Conservation (phyloP, 495 filamentous ascomycete genomes). For the Penicillium odoratum region DNA sequence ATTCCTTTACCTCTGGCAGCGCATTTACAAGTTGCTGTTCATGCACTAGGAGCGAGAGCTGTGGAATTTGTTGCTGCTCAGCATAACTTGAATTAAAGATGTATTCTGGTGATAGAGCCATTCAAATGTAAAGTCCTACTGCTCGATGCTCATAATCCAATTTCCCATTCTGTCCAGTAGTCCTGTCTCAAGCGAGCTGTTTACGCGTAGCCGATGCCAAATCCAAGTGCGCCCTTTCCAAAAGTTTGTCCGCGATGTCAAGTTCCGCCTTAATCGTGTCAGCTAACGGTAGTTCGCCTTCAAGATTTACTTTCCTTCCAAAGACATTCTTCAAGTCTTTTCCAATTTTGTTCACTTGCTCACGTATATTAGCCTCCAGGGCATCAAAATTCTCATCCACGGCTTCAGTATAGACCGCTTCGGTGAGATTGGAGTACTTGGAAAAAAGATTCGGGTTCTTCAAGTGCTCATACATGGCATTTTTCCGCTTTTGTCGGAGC, state of each 20-base stretch:
- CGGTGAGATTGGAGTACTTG: neutral
- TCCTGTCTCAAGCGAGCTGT: neutral
- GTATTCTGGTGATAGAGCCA: too few relatives aligned
- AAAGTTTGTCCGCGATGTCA: neutral
- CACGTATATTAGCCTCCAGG: neutral
- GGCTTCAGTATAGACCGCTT: neutral
- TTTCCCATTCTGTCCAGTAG: too few relatives aligned
- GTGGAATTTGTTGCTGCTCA: conserved; percentile 17
- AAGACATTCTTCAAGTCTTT: neutral
- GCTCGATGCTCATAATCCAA: too few relatives aligned
- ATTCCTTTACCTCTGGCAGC: conserved; percentile 34
- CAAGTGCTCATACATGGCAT: neutral
- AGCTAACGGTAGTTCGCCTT: neutral
- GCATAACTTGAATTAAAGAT: neutral
- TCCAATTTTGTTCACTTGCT: neutral
- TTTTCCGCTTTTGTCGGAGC: neutral
- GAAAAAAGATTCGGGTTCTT: neutral
- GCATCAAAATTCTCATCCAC: neutral
- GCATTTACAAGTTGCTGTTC: conserved; percentile 33
- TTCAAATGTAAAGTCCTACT: too few relatives aligned
- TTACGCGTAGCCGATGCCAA: neutral
- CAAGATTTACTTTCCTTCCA: neutral
- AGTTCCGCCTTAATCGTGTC: neutral
- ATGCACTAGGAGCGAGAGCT: conserved; percentile 38
- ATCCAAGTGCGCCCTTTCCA: neutral